Conservation (phyloP, 2,329 filamentous ascomycete genomes). For the Pezicula radicicola region DNA sequence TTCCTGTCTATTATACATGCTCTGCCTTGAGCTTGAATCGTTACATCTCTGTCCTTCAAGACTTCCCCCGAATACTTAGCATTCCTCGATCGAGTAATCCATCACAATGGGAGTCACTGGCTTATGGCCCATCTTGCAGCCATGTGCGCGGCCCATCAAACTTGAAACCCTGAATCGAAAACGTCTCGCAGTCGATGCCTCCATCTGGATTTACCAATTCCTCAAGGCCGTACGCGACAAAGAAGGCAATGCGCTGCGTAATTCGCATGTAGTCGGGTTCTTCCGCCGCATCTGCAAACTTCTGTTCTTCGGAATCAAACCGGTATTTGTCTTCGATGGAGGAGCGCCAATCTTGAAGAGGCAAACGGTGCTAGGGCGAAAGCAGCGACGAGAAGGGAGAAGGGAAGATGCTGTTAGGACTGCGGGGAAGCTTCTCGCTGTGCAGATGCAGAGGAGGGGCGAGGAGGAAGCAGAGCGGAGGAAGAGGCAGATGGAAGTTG, state of each 20-base stretch:
- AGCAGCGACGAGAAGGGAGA: constrained; percentile 78
- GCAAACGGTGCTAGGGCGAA: constrained; percentile 79
- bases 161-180: constrained; percentile 95
- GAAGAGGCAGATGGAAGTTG: constrained; percentile 41
- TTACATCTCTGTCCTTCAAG: not conserved
- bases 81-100: not conserved
- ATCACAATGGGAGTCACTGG: constrained; percentile 89
- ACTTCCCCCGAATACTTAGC: not conserved
- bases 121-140: constrained; percentile 94
- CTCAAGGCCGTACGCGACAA: constrained; percentile 98
- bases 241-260: constrained; percentile 93
- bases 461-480: constrained; percentile 78
- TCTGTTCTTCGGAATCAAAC: constrained; percentile 92
- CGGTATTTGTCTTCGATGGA: constrained; percentile 97
- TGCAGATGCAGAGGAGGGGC: constrained; percentile 88
- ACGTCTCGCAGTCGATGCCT: constrained; percentile 93
- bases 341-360: constrained; percentile 88
- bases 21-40: not conserved
- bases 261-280: constrained; percentile 95
- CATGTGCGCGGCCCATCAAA: constrained; percentile 92
- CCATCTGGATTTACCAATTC: constrained; percentile 99
- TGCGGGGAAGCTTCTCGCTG: constrained; percentile 83
- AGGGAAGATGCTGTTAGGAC: constrained; percentile 91
- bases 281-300: constrained; percentile 98
- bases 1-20: not conserved